Percentiles rank a stretch among this genome's conserved stretches.
Conservation (phyloP, 148 eudicot species). For the Amaranthus cruentus region DNA sequence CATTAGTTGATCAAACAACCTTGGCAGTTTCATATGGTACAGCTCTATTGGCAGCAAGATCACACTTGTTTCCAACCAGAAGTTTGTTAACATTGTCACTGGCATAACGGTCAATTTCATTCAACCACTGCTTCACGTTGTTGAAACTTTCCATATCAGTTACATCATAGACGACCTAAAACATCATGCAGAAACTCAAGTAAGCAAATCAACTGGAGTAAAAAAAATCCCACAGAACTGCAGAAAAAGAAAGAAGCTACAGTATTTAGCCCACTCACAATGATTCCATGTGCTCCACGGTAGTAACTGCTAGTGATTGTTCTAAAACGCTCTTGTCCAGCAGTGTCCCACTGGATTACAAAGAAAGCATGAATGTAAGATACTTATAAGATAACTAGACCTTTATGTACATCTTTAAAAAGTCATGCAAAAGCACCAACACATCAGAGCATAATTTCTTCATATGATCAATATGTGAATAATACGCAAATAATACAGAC, state of each 20-base stretch:
- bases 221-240: neutral
- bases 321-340: conserved; percentile 55
- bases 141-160: conserved; percentile 75
- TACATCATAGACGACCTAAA: conserved; percentile 77
- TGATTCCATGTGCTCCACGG: conserved; percentile 55
- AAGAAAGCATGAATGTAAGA: conserved; percentile 6
- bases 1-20: conserved; percentile 27
- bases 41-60: conserved; percentile 59
- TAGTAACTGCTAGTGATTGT: conserved; percentile 52
- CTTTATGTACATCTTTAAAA: neutral
- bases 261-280: conserved; percentile 29
- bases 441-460: neutral
- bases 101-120: conserved; percentile 72
- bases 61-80: conserved; percentile 73
- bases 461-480: neutral
- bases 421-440: neutral
- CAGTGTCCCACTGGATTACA: conserved; percentile 44
- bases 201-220: conserved; percentile 17
- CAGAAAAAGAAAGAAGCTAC: neutral
- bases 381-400: neutral
- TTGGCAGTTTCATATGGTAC: conserved; percentile 62
- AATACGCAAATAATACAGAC: neutral
- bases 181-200: neutral
- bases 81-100: conserved; percentile 73
- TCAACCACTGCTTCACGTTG: conserved; percentile 72